These are phyloP conservation scores for Plectosphaerella cucumerina DNA, from an alignment of 2,329 filamentous ascomycete genomes.

Conservation along the genomic window DNA sequence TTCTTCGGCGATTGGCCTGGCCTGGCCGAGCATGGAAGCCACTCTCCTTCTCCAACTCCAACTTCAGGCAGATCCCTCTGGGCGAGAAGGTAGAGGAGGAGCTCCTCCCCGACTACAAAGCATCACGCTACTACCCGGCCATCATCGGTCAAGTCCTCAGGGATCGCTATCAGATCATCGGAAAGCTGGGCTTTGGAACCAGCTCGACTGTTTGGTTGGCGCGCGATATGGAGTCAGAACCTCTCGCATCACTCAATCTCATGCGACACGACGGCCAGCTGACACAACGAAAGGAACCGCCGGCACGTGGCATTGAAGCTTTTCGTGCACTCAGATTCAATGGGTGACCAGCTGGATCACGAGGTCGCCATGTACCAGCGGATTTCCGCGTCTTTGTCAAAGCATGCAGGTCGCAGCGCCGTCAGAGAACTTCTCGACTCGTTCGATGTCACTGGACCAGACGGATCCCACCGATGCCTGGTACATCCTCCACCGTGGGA, in stretches of 20 bases:
- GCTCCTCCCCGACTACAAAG: conserved; percentile 12
- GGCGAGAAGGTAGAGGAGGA: conserved; percentile 15
- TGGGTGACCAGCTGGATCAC: conserved; percentile 20
- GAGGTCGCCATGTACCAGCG: conserved; percentile 39
- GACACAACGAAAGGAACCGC: conserved; percentile 11
- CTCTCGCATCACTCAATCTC: background rate
- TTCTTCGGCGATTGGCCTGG: conserved; percentile 10
- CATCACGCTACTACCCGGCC: conserved; percentile 17
- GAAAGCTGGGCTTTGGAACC: conserved; percentile 35
- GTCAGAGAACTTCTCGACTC: conserved; percentile 30
- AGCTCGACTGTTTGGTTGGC: conserved; percentile 38
- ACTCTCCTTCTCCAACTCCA: conserved; percentile 12
- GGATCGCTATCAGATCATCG: conserved; percentile 29
- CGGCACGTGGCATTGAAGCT: conserved; percentile 30
- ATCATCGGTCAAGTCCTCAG: conserved; percentile 17
- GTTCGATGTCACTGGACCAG: conserved; percentile 29
- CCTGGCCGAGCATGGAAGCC: conserved; percentile 4
- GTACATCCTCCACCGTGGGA: conserved; percentile 38
- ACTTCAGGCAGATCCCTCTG: conserved; percentile 7
- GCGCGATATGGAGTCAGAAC: conserved; percentile 20
- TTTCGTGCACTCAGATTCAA: conserved; percentile 16
- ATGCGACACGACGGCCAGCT: background rate
- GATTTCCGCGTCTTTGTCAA: conserved; percentile 20
- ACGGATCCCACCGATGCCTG: conserved; percentile 29
- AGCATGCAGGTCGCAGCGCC: conserved; percentile 24